Evolutionary conservation across 106 monocot genomes (phyloP).

Genomic region (Gastrodia elata): DNA sequence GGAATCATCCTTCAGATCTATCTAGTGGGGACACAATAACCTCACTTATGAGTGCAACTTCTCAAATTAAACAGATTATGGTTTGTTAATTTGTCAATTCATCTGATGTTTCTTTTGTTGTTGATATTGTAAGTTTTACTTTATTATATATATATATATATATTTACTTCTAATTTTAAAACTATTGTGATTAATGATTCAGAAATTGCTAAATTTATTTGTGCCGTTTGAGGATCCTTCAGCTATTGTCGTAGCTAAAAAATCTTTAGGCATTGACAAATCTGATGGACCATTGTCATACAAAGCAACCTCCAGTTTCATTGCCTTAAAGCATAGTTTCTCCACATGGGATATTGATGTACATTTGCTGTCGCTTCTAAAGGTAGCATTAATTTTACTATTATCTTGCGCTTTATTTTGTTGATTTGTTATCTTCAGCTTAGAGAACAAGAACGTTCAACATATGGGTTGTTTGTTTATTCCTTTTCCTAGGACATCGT

Average conservation of each 20-base stretch:
- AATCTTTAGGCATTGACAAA: slow-evolving; percentile 20
- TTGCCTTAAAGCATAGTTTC: slow-evolving; percentile 61
- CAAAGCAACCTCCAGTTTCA: slow-evolving; percentile 50
- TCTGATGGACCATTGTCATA: slow-evolving; percentile 62
- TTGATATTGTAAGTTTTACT: neutral
- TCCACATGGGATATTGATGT: slow-evolving; percentile 47
- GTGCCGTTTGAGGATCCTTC: slow-evolving; percentile 79
- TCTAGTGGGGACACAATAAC: slow-evolving; percentile 24
- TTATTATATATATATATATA: neutral
- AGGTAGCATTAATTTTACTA: slow-evolving; percentile 36
- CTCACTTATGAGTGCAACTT: slow-evolving; percentile 38
- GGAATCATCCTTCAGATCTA: slow-evolving; percentile 22
- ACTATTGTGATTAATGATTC: slow-evolving; percentile 19
- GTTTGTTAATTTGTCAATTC: slow-evolving; percentile 53
- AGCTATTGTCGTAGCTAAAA: slow-evolving; percentile 24
- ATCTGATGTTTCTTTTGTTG: neutral
- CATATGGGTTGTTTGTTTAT: neutral
- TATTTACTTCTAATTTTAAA: neutral
- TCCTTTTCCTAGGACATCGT: neutral
- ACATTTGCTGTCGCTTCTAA: slow-evolving; percentile 67
- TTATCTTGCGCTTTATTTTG: slow-evolving; percentile 2
- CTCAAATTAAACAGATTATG: slow-evolving; percentile 60
- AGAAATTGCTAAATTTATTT: slow-evolving; percentile 64
- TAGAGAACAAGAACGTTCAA: neutral
- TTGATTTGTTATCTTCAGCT: neutral